These are phyloP conservation scores for Marchantia paleacea DNA, from an alignment of 225 moss, liverwort and hornwort genomes.

Conservation along the genomic window DNA sequence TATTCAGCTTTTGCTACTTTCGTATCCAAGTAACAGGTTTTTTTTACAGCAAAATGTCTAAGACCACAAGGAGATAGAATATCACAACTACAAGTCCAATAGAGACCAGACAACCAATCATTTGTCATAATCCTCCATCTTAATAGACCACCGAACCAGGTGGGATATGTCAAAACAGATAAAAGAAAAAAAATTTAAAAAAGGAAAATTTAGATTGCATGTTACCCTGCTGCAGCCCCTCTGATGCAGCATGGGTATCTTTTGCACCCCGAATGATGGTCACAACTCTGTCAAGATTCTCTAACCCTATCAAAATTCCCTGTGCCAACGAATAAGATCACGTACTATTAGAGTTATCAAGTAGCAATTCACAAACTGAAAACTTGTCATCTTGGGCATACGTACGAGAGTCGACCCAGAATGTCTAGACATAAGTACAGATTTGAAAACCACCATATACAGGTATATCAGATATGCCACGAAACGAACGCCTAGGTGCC, in stretches of 20 bases:
- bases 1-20: no score
- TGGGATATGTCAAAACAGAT: no score
- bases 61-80: no score
- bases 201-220: neutral
- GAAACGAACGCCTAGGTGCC: neutral
- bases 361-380: neutral
- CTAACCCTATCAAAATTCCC: constrained; percentile 85
- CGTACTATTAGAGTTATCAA: neutral
- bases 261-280: constrained; percentile 70
- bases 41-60: neutral
- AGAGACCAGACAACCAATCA: no score
- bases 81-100: no score
- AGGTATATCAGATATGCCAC: neutral
- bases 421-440: no score
- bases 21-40: neutral
- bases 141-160: no score
- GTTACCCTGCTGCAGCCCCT: constrained; percentile 66
- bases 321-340: constrained; percentile 20
- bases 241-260: constrained; percentile 74
- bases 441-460: no score
- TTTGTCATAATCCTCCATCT: no score
- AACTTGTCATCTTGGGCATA: no score
- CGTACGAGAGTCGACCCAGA: no score
- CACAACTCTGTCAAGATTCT: constrained; percentile 79
- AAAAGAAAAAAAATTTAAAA: no score